Conservation (phyloP, 1,284 basidiomycete genomes). For the Abortiporus biennis region DNA sequence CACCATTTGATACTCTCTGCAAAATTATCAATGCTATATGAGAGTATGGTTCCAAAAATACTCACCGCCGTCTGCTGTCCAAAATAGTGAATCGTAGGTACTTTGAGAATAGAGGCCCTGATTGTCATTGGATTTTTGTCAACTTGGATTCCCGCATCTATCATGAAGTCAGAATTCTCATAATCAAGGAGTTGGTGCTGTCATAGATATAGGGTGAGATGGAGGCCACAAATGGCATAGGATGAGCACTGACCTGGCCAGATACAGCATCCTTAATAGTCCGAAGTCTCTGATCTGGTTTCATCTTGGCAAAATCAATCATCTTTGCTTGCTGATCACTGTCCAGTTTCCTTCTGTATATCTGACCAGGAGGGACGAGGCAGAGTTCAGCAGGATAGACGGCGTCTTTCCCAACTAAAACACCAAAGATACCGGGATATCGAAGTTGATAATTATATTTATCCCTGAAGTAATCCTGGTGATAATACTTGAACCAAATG, state of each 20-base stretch:
- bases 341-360: constrained; percentile 40
- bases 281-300: constrained; percentile 29
- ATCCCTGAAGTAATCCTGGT: constrained; percentile 30
- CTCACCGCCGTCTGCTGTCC: too few species aligned
- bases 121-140: constrained; percentile 19
- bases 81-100: constrained; percentile 21
- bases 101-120: constrained; percentile 19
- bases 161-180: constrained; percentile 25
- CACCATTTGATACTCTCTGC: constrained; percentile 17
- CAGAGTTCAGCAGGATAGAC: constrained; percentile 47
- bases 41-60: too few species aligned
- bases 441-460: constrained; percentile 25
- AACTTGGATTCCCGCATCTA: constrained; percentile 25
- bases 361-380: constrained; percentile 36
- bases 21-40: neutral
- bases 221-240: neutral
- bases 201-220: neutral
- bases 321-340: constrained; percentile 31
- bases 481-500: neutral
- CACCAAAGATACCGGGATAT: constrained; percentile 33
- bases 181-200: constrained; percentile 23
- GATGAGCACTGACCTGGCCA: constrained; percentile 15
- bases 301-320: constrained; percentile 36
- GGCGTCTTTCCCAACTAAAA: constrained; percentile 23
- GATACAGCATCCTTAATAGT: constrained; percentile 29